Percentiles rank a stretch among this genome's conserved stretches.
Evolutionary conservation across 257 asterid species (phyloP).

Genomic region (Penstemon davidsonii): DNA sequence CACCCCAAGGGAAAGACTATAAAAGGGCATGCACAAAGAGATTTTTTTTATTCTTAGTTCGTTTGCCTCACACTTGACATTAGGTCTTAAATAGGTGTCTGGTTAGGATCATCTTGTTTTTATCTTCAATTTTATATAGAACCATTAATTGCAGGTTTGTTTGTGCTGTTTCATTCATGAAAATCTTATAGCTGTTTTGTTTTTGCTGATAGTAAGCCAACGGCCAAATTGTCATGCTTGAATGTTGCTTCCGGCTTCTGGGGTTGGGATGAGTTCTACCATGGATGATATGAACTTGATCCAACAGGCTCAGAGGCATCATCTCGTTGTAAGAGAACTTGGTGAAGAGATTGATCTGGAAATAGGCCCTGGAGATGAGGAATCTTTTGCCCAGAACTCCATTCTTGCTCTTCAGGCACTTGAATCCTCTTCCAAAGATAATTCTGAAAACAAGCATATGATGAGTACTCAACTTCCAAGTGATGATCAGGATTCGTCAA

Average conservation of each 20-base stretch:
- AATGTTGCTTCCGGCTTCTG: constrained; percentile 81
- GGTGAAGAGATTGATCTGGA: constrained; percentile 97
- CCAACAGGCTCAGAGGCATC: constrained; percentile 95
- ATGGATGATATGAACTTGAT: constrained; percentile 95
- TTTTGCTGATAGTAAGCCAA: constrained; percentile 40
- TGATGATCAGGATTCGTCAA: constrained; percentile 73
- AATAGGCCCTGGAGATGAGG: constrained; percentile 90
- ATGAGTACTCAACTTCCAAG: constrained; percentile 61
- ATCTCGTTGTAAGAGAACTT: constrained; percentile 80
- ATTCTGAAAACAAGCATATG: constrained; percentile 66
- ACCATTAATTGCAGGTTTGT: constrained; percentile 8
- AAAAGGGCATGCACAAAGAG: background rate
- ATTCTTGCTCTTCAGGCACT: constrained; percentile 71
- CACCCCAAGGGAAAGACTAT: background rate
- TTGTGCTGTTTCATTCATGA: constrained; percentile 20
- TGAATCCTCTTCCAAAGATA: constrained; percentile 80
- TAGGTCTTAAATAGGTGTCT: constrained; percentile 8
- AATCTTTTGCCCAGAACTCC: constrained; percentile 63
- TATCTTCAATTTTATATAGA: background rate
- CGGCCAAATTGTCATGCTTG: constrained; percentile 72
- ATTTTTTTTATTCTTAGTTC: background rate
- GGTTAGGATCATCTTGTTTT: constrained; percentile 8
- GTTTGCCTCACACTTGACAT: constrained; percentile 3
- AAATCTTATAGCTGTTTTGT: constrained; percentile 21
- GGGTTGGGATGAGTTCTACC: constrained; percentile 75